These are phyloP conservation scores for Otatea glauca DNA, from an alignment of 176 grass and related monocot genomes.

Conservation along the genomic window DNA sequence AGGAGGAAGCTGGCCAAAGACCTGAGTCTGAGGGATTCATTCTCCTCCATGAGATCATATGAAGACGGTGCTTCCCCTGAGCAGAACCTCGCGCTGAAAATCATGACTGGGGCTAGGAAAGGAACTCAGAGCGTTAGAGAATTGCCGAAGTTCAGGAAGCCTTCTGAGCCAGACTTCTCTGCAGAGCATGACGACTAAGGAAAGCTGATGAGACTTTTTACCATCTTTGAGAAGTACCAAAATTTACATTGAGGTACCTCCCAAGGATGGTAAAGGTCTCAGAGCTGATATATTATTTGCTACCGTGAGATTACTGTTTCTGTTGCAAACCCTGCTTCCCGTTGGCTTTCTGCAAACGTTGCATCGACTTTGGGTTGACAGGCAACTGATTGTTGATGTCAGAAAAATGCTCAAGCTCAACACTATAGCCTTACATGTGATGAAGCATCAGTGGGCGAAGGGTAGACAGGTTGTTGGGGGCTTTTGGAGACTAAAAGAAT, in stretches of 20 bases:
- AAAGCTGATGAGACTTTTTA: not conserved
- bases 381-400: slow-evolving; percentile 17
- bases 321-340: not conserved
- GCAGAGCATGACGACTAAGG: slow-evolving; percentile 67
- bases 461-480: not conserved
- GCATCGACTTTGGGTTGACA: not conserved
- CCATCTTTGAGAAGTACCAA: no score
- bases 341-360: not conserved
- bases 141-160: slow-evolving; percentile 80
- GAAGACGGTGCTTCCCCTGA: slow-evolving; percentile 46
- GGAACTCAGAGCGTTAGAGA: slow-evolving; percentile 50
- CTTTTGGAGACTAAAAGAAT: not conserved
- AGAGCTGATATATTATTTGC: not conserved
- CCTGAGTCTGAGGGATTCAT: slow-evolving; percentile 76
- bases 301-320: not conserved
- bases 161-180: slow-evolving; percentile 89
- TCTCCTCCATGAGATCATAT: slow-evolving; percentile 53
- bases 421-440: not conserved
- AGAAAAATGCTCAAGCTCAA: slow-evolving; percentile 20
- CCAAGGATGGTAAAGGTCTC: no score
- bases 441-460: not conserved
- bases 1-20: slow-evolving; percentile 71
- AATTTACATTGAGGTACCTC: no score
- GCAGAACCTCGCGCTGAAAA: slow-evolving; percentile 47
- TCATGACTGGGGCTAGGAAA: slow-evolving; percentile 58